Evolutionary conservation across 306 rosid genomes (phyloP).

Genomic region (Glycine latifolia): DNA sequence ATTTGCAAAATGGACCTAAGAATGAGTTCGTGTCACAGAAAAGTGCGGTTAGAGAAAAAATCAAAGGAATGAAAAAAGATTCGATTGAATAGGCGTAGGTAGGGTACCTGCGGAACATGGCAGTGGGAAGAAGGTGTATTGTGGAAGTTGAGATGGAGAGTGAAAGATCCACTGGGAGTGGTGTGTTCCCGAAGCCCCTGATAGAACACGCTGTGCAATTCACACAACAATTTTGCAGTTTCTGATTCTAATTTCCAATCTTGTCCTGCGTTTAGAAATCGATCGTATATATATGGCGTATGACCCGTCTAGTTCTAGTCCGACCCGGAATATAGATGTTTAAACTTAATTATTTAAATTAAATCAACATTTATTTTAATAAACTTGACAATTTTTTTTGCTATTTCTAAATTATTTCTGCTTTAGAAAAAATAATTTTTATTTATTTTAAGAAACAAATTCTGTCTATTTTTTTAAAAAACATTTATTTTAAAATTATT

Average conservation of each 20-base stretch:
- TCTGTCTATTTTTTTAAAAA: too few species aligned
- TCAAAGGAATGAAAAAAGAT: constrained; percentile 11
- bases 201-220: neutral
- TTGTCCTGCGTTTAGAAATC: neutral
- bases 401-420: too few species aligned
- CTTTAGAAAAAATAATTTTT: too few species aligned
- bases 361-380: too few species aligned
- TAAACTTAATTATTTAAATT: too few species aligned
- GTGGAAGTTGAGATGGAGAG: neutral
- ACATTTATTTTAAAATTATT: too few species aligned
- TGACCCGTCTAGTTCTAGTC: neutral
- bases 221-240: neutral
- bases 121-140: neutral
- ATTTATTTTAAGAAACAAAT: too few species aligned
- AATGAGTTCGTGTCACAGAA: constrained; percentile 18
- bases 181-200: neutral
- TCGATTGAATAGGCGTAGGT: neutral
- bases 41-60: neutral
- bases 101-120: constrained; percentile 14
- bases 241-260: neutral
- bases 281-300: neutral
- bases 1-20: constrained; percentile 70
- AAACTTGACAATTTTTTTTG: too few species aligned
- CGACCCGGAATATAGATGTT: neutral
- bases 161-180: constrained; percentile 1